These are phyloP conservation scores for Fallopia convolvulus DNA, from an alignment of 148 eudicot species.

Conservation along the genomic window DNA sequence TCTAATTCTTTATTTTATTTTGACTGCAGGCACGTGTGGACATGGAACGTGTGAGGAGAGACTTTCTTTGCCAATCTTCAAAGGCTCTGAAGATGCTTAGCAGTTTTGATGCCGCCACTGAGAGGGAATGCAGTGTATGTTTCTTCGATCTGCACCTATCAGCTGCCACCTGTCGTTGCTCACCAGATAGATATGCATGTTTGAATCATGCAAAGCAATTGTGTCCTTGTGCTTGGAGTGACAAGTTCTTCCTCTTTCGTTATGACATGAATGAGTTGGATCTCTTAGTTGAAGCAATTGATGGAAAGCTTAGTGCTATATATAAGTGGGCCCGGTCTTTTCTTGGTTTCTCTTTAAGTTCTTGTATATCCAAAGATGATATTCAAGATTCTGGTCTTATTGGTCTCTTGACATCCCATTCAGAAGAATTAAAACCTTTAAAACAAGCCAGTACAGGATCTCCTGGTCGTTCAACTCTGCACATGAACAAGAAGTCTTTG, in stretches of 20 bases:
- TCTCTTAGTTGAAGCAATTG: slow-evolving; percentile 86
- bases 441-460: slow-evolving; percentile 15
- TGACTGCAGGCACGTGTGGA: slow-evolving; percentile 73
- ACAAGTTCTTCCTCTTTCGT: slow-evolving; percentile 78
- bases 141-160: slow-evolving; percentile 87
- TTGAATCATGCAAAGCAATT: slow-evolving; percentile 82
- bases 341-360: slow-evolving; percentile 78
- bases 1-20: neutral
- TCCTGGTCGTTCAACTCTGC: slow-evolving; percentile 24
- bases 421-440: slow-evolving; percentile 21
- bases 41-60: slow-evolving; percentile 70
- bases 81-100: slow-evolving; percentile 82
- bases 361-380: slow-evolving; percentile 52
- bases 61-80: slow-evolving; percentile 67
- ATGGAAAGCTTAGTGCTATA: slow-evolving; percentile 90
- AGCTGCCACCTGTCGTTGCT: slow-evolving; percentile 90
- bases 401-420: slow-evolving; percentile 22
- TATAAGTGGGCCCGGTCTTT: slow-evolving; percentile 90
- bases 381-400: slow-evolving; percentile 23
- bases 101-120: slow-evolving; percentile 75
- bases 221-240: slow-evolving; percentile 78
- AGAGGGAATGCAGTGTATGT: slow-evolving; percentile 94
- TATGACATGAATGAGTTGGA: slow-evolving; percentile 70
- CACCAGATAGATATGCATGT: slow-evolving; percentile 82
- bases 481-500: slow-evolving; percentile 18